These are phyloP conservation scores for Mallotus repandus DNA, from an alignment of 441 rosid species.

Conservation along the genomic window DNA sequence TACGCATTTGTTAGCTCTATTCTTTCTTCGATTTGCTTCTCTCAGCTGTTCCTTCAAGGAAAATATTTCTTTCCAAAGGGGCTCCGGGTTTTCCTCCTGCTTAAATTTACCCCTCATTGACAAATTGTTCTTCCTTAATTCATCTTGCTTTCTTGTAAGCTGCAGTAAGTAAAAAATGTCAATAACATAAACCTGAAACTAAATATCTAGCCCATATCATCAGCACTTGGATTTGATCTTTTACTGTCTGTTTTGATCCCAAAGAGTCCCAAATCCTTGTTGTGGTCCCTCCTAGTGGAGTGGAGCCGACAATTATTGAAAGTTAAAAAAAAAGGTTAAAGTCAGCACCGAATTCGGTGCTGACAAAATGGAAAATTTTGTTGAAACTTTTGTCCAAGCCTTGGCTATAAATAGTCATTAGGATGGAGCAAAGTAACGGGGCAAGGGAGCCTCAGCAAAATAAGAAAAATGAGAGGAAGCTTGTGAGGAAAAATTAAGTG, in stretches of 20 bases:
- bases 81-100: neutral
- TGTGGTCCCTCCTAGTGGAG: no score
- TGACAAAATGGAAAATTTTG: no score
- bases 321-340: no score
- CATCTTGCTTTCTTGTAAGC: neutral
- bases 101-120: neutral
- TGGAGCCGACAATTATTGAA: no score
- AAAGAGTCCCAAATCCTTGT: conserved; percentile 2
- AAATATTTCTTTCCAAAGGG: neutral
- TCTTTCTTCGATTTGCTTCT: neutral
- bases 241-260: neutral
- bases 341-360: no score
- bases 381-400: no score
- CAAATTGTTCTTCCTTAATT: neutral
- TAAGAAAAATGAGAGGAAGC: no score
- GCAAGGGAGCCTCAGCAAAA: no score
- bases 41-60: neutral
- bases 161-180: neutral
- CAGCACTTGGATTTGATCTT: neutral
- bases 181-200: neutral
- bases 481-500: no score
- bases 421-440: no score
- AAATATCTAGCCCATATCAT: neutral
- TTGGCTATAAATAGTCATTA: no score
- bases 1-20: neutral